Evolutionary conservation across 2,329 filamentous ascomycete species (phyloP).

Genomic region (Cytospora schulzeri): DNA sequence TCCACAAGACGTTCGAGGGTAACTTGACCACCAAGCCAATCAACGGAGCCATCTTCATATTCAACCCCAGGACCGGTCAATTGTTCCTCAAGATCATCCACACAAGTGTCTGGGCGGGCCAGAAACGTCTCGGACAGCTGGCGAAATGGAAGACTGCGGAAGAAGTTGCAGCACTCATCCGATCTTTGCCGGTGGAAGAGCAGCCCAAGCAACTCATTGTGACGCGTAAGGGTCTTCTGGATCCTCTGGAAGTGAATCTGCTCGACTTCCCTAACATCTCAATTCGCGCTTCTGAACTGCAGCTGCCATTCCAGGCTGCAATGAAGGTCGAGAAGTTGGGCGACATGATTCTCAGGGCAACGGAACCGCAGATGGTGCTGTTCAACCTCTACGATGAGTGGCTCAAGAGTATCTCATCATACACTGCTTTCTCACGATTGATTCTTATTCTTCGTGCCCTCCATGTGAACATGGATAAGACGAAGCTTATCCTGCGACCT

Average conservation of each 20-base stretch:
- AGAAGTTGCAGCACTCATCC: constrained; percentile 96
- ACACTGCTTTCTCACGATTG: constrained; percentile 95
- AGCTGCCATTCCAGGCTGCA: constrained; percentile 96
- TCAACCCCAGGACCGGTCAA: constrained; percentile 98
- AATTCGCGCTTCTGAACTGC: constrained; percentile 93
- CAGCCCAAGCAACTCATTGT: constrained; percentile 99
- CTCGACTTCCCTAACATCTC: constrained; percentile 99
- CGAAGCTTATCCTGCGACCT: constrained; percentile 89
- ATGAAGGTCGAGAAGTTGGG: constrained; percentile 99
- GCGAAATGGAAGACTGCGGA: constrained; percentile 99
- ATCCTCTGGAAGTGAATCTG: constrained; percentile 94
- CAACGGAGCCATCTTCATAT: constrained; percentile 99
- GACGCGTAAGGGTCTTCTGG: constrained; percentile 92
- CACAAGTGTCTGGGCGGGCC: constrained; percentile 97
- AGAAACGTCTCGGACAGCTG: constrained; percentile 97
- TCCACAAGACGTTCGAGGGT: constrained; percentile 99
- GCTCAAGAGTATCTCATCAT: constrained; percentile 97
- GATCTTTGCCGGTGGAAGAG: constrained; percentile 94
- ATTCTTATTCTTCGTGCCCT: constrained; percentile 91
- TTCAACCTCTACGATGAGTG: constrained; percentile 99
- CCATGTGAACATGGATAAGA: constrained; percentile 98
- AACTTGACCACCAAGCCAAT: constrained; percentile 99
- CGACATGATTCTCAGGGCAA: constrained; percentile 97
- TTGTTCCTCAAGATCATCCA: constrained; percentile 99
- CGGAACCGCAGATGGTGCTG: constrained; percentile 99